Conservation (phyloP, 768 basidiomycete species). For the Leucocoprinus sp. region DNA sequence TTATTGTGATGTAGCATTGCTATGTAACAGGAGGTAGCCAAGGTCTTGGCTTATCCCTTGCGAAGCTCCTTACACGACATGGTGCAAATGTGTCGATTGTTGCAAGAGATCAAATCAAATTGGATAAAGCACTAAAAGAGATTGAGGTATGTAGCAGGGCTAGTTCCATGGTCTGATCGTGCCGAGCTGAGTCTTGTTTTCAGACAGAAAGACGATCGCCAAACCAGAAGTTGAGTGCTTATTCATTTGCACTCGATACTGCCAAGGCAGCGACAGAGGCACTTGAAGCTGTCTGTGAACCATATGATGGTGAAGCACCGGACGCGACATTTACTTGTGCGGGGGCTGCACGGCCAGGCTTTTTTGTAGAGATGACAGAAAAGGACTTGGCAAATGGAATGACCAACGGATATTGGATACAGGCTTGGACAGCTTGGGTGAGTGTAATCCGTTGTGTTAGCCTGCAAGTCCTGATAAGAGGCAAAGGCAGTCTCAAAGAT, state of each 20-base stretch:
- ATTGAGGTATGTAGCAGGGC: slow-evolving; percentile 52
- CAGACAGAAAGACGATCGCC: slow-evolving; percentile 47
- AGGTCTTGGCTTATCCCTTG: slow-evolving; percentile 73
- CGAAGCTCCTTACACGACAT: slow-evolving; percentile 50
- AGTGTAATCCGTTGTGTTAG: slow-evolving; percentile 11
- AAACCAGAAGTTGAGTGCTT: slow-evolving; percentile 52
- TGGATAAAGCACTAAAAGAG: slow-evolving; percentile 49
- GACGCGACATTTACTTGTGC: slow-evolving; percentile 79
- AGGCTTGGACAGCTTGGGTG: slow-evolving; percentile 53
- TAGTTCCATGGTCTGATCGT: background rate
- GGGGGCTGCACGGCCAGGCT: slow-evolving; percentile 61
- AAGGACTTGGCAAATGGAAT: slow-evolving; percentile 44
- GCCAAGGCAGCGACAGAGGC: slow-evolving; percentile 49
- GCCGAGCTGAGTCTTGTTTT: background rate
- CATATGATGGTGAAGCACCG: slow-evolving; percentile 51
- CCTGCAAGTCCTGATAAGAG: background rate
- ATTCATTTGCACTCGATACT: slow-evolving; percentile 58
- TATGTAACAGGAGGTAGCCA: slow-evolving; percentile 81
- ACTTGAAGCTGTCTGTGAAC: slow-evolving; percentile 47
- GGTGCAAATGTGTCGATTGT: slow-evolving; percentile 86
- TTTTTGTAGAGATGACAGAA: slow-evolving; percentile 64
- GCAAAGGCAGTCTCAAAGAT: slow-evolving; percentile 60
- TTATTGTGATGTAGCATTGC: slow-evolving; percentile 78
- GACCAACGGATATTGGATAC: slow-evolving; percentile 38
- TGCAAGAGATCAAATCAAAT: slow-evolving; percentile 59